A percentile compares a stretch with the other conserved stretches of the same genome.
These are phyloP conservation scores for Septoria petroselini DNA, from an alignment of 2,329 filamentous ascomycete species.

Conservation along the genomic window DNA sequence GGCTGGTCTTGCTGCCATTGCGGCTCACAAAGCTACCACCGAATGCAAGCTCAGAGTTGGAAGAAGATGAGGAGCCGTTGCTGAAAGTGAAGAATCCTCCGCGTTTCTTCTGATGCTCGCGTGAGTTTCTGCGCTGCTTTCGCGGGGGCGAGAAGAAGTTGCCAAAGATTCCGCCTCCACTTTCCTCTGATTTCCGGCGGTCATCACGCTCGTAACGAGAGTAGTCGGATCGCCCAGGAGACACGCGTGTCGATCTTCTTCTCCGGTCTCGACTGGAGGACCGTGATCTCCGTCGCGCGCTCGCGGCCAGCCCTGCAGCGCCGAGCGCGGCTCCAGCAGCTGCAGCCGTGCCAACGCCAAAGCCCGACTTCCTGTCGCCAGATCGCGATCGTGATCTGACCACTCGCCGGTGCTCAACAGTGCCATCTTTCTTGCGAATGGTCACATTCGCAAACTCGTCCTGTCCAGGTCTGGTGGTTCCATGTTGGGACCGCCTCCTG, in stretches of 20 bases:
- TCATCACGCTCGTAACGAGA: conserved; percentile 17
- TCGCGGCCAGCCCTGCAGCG: conserved; percentile 25
- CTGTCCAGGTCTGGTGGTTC: conserved; percentile 23
- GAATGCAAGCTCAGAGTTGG: conserved; percentile 48
- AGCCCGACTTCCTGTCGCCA: conserved; percentile 32
- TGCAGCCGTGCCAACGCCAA: conserved; percentile 21
- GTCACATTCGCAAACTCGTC: conserved; percentile 26
- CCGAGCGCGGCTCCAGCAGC: conserved; percentile 32
- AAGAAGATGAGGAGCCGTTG: conserved; percentile 47
- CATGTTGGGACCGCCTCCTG: conserved; percentile 33
- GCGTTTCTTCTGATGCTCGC: conserved; percentile 38
- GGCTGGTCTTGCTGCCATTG: conserved; percentile 16
- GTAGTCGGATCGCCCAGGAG: conserved; percentile 17
- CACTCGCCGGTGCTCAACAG: conserved; percentile 30
- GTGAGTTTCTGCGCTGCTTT: conserved; percentile 24
- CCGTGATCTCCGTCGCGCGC: conserved; percentile 19
- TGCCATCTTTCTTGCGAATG: conserved; percentile 35
- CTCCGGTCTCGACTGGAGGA: conserved; percentile 30
- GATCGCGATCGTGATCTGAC: conserved; percentile 34
- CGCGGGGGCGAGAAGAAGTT: conserved; percentile 35
- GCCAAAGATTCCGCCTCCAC: conserved; percentile 27
- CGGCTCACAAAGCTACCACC: conserved; percentile 38
- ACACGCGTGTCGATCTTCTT: conserved; percentile 8
- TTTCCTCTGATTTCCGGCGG: conserved; percentile 22
- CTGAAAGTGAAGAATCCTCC: conserved; percentile 51